Conservation (phyloP, 192 early-diverging fungal species). For the Entrophospora sp. region DNA sequence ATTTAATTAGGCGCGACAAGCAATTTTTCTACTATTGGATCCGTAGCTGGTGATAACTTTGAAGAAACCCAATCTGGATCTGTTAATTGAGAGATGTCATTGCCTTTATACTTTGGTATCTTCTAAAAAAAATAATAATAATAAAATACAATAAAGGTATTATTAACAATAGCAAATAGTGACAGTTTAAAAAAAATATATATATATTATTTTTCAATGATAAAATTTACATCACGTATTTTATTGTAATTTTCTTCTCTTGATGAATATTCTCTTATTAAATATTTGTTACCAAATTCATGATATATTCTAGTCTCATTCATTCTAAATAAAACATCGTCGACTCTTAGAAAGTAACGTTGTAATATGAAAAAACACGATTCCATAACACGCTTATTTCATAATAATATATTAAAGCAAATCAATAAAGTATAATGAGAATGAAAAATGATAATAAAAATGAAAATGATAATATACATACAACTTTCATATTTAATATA, state of each 20-base stretch:
- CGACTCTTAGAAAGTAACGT: conserved; percentile 88
- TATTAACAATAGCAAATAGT: no score
- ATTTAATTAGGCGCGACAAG: background rate
- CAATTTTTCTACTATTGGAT: conserved; percentile 1
- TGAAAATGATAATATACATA: conserved; percentile 27
- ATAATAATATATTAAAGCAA: no score
- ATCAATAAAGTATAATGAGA: background rate
- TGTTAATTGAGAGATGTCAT: conserved; percentile 45
- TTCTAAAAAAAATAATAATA: no score
- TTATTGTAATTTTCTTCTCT: conserved; percentile 57
- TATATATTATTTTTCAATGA: no score
- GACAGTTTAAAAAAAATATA: no score
- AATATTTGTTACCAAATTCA: conserved; percentile 56
- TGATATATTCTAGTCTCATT: conserved; percentile 88
- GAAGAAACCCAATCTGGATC: conserved; percentile 53
- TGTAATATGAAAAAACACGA: conserved; percentile 79
- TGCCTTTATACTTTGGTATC: conserved; percentile 32
- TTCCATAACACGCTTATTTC: conserved; percentile 93
- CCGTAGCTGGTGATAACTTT: conserved; percentile 24
- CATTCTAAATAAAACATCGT: conserved; percentile 86
- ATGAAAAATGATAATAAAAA: background rate
- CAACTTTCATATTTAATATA: conserved; percentile 67
- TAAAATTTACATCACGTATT: conserved; percentile 45
- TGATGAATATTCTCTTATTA: conserved; percentile 65
- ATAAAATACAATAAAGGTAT: no score